Base-by-base conservation (phyloP, 148 eudicot species). In the Mesembryanthemum crystallinum region DNA sequence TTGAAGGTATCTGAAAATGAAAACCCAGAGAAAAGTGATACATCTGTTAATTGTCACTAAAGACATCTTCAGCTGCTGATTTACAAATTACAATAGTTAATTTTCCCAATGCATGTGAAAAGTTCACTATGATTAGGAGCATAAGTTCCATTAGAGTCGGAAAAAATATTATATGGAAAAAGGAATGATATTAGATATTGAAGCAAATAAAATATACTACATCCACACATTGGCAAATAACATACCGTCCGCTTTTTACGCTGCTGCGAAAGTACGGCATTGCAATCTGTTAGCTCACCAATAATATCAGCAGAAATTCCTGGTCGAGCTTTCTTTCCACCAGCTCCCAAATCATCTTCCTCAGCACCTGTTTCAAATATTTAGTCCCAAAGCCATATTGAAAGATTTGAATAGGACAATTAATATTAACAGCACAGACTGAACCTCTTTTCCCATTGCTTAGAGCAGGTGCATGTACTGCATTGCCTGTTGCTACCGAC, bases 381-480 rank as follows among this genome's bases (percentile, higher is more conserved):
- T 66, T 3, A 69, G 73, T 24, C 60, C 54, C 81, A 77, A 35
- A 23, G 14, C 29, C 77, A 7, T 28, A 21, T 73, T 43, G 58
- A 24, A 62, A 18, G 43, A 20, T 30, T 10, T 51, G 49, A 30
- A 55, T 32, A 68, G 66, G 29, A 65, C 61, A 73, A 8, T 75
- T 15, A 29, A 9, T 30, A 69, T 5, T 76, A 58, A 28, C n/a
- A 72, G 24, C 20, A 73, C 69, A 71, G 8, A 55, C 70, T 4
- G 23, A 66, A 91, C 99, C 96, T 92, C 99, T 87, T 88, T 88
- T 95, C 74, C 97, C 99, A 77, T 95, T 95, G 85, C 89, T 92
- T 67, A 89, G 69, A 71, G 82, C 81, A 80, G 96, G 85, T 49
- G 91, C 81, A 71, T 80, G 83, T 65, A 71, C 82, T 43, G 85